Percentiles rank a stretch among this genome's conserved stretches.
Evolutionary conservation across 2,329 filamentous ascomycete species (phyloP).

Genomic region (Blastomyces parvus): DNA sequence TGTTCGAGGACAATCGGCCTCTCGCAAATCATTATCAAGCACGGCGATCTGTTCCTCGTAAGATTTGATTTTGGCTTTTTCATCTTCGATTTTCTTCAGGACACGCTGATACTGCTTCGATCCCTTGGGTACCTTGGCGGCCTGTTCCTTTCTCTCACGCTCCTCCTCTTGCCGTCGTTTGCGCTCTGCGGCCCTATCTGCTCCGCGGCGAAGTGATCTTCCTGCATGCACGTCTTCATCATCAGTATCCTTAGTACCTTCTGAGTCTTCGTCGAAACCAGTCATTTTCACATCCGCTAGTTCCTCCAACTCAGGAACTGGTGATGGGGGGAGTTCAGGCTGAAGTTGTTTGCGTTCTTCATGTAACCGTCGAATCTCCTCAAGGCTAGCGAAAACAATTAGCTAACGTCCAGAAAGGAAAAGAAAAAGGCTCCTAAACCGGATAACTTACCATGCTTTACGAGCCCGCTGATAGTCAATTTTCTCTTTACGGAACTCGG

Average conservation of each 20-base stretch:
- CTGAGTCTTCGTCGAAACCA: slow-evolving; percentile 50
- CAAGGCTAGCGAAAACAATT: slow-evolving; percentile 23
- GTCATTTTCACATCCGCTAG: slow-evolving; percentile 33
- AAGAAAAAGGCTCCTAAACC: neutral
- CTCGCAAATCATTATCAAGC: slow-evolving; percentile 83
- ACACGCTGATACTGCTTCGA: slow-evolving; percentile 84
- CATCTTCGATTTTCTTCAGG: slow-evolving; percentile 78
- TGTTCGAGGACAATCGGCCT: slow-evolving; percentile 86
- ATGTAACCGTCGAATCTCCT: slow-evolving; percentile 39
- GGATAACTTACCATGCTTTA: slow-evolving; percentile 46
- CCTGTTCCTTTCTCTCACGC: slow-evolving; percentile 57
- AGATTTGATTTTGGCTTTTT: slow-evolving; percentile 67
- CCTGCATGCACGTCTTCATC: slow-evolving; percentile 43
- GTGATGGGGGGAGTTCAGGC: slow-evolving; percentile 33
- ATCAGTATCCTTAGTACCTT: slow-evolving; percentile 43
- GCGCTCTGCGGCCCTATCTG: slow-evolving; percentile 61
- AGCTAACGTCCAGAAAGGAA: slow-evolving; percentile 3
- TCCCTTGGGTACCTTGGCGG: slow-evolving; percentile 62
- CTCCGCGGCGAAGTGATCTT: slow-evolving; percentile 51
- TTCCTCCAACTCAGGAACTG: slow-evolving; percentile 32
- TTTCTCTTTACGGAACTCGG: slow-evolving; percentile 85
- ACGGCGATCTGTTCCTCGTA: slow-evolving; percentile 78
- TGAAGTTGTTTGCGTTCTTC: slow-evolving; percentile 41
- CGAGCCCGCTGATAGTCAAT: slow-evolving; percentile 81
- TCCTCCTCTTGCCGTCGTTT: slow-evolving; percentile 68